phyloP scores from a whole-genome alignment of 2,329 filamentous ascomycete species.

The Aspergillus neoniger region DNA sequence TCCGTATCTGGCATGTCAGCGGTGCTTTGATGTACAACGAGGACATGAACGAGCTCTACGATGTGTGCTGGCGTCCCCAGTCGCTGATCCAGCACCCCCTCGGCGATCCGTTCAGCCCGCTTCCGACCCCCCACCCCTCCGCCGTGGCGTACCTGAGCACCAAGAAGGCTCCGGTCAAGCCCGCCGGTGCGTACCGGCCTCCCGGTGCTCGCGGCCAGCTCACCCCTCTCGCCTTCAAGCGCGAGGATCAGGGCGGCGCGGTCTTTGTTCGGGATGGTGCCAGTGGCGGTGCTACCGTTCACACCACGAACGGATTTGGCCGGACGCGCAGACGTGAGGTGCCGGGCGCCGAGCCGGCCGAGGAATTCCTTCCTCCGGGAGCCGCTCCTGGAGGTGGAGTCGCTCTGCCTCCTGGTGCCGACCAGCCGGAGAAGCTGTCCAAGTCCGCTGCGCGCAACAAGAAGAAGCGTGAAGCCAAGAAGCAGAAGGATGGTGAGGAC shows the following conservation, averaged over 20 bases:
- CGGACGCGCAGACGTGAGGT: conserved; percentile 72
- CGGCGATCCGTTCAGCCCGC: conserved; percentile 70
- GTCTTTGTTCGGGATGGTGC: conserved; percentile 82
- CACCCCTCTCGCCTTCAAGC: conserved; percentile 93
- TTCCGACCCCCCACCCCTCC: conserved; percentile 79
- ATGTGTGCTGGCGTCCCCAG: conserved; percentile 84
- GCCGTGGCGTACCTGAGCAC: conserved; percentile 79
- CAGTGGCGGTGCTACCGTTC: conserved; percentile 50
- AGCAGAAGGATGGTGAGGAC: conserved; percentile 78
- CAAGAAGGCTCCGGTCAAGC: conserved; percentile 92
- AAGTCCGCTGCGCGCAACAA: conserved; percentile 94
- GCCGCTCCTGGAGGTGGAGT: conserved; percentile 68
- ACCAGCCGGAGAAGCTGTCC: conserved; percentile 67
- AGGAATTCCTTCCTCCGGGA: conserved; percentile 65
- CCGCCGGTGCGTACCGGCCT: conserved; percentile 93
- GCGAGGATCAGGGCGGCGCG: conserved; percentile 92
- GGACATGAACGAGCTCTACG: conserved; percentile 92
- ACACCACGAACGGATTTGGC: conserved; percentile 73
- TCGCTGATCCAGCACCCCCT: conserved; percentile 60
- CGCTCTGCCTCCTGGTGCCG: conserved; percentile 64
- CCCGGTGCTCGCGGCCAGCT: conserved; percentile 86
- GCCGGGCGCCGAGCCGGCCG: conserved; percentile 78
- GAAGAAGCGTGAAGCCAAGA: conserved; percentile 96
- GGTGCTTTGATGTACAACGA: conserved; percentile 92
- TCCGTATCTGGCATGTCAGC: conserved; percentile 91